Evolutionary conservation across 2,329 filamentous ascomycete genomes (phyloP), one percentile per base, ranked within the genome.

Genomic region (Aurifilum marmelostoma): DNA sequence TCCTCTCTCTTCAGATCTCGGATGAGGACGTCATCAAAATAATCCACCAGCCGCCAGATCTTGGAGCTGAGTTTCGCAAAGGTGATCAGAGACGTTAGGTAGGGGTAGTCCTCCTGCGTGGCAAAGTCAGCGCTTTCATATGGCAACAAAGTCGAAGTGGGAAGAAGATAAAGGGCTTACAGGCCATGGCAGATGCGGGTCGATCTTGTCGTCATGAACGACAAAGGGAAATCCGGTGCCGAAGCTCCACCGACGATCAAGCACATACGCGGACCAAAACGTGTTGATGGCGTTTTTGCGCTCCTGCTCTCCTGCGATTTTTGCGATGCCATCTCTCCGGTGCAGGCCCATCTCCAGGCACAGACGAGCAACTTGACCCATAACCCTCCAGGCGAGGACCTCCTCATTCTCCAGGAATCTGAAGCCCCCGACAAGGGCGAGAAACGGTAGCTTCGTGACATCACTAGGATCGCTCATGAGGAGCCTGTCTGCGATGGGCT

Each of bases 381-480:
- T 94, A 59, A 96, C 85, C 16, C 94, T 88, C 91, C 95, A 97
- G 0, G 93, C 92, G 65, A 96, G 85, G 3, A 91, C 86, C 78
- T 97, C 94, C 72, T 97, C 92, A 74, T 95, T 94, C 52, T 88
- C 89, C 64, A 97, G 88, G 75, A 97, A 97, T 73, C 95, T 87
- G 78, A 94, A 97, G 29, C 85, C 86, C 8, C 84, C 84, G 67
- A 85, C 75, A 5, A 88, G 80, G 21, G 82, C 83, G 16, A 89
- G 74, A 24, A 88, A 80, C 0, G 86, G 84, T 27, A 89, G 77
- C 56, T 79, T 83, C 11, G 77, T 75, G 16, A 85, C 79, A 68
- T 84, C 80, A 61, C 82, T 82, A 9, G 81, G 79, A 29, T 88
- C 86, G 41, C 80, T 83, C 82, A 88, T 87, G 8, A 89, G 80